Base-by-base conservation (phyloP, 2,329 filamentous ascomycete species). In the Colletotrichum higginsianum region DNA sequence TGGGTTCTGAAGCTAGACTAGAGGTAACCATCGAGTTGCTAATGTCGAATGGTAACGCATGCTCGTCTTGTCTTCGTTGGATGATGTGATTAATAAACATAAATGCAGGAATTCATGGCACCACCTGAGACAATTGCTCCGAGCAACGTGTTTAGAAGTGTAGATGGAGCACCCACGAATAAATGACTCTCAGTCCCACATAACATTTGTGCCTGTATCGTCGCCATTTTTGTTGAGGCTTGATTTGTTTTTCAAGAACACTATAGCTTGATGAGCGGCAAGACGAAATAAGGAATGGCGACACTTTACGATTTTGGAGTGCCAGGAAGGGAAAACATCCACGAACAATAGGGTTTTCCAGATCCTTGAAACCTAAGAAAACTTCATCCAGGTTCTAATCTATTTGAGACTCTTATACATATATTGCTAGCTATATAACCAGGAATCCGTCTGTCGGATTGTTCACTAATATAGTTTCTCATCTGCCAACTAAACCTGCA, bases 1-100 rank as follows among this genome's bases (percentile, higher is more conserved):
- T 71, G 68, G 68, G 68, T 71, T 12, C 15, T 71, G 12, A 64
- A 52, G n/a, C 38, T 71, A 4, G 65, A 68, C n/a, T 38, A 47
- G 30, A 30, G 3, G 61, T 15, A 26, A 16, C 11, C 23, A 1
- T 9, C 11, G 4, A 12, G 21, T 30, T 18, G 16, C 15, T 16
- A 1, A 12, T 2, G n/a, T 1, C 50, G 16, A 53, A n/a, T 12
- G 7, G 7, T 3, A 30, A 38, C 7, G 15, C 49, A 16, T 23
- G 23, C 7, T 9, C 8, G 15, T 35, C 23, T 53, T 9, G 26
- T 8, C 2, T 1, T 35, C 7, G 18, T 53, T n/a, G 4, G 8
- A 52, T 3, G 11, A 52, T 52, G 21, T 12, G 21, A 26, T 35
- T 35, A 35, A 35, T 35, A 35, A 35, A 9, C 30, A 35, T 11